Conservation (phyloP, 2,329 filamentous ascomycete genomes). For the Tympanopsis confertula region DNA sequence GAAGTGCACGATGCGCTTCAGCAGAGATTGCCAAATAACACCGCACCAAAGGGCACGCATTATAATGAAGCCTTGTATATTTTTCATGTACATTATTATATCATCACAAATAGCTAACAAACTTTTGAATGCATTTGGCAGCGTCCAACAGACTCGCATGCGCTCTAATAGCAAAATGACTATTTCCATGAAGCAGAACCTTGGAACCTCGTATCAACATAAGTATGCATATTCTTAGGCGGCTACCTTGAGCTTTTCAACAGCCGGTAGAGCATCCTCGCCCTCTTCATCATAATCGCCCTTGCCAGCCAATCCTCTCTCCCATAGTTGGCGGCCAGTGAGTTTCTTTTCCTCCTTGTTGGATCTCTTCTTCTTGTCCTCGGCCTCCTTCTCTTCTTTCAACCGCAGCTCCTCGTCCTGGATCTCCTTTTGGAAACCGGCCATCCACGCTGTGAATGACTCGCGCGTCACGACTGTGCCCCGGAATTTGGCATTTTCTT, state of each 20-base stretch:
- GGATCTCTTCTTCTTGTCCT: constrained; percentile 62
- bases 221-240: constrained; percentile 31
- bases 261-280: constrained; percentile 37
- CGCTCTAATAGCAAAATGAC: no score
- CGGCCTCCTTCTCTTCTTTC: constrained; percentile 70
- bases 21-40: no score
- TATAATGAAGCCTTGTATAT: no score
- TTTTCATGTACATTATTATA: no score
- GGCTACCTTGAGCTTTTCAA: constrained; percentile 64
- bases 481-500: constrained; percentile 93
- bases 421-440: constrained; percentile 68
- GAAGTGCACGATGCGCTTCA: no score
- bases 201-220: no score
- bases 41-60: no score
- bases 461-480: constrained; percentile 80
- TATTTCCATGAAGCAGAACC: no score
- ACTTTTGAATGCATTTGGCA: no score
- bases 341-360: constrained; percentile 64
- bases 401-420: constrained; percentile 56
- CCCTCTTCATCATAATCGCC: constrained; percentile 58
- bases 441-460: constrained; percentile 73
- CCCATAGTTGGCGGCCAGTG: constrained; percentile 68
- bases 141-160: no score
- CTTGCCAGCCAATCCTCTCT: constrained; percentile 59
- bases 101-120: no score